Percentiles rank a stretch among this genome's conserved stretches.
phyloP scores from a whole-genome alignment of 441 rosid genomes.

The Erysimum cheiri region DNA sequence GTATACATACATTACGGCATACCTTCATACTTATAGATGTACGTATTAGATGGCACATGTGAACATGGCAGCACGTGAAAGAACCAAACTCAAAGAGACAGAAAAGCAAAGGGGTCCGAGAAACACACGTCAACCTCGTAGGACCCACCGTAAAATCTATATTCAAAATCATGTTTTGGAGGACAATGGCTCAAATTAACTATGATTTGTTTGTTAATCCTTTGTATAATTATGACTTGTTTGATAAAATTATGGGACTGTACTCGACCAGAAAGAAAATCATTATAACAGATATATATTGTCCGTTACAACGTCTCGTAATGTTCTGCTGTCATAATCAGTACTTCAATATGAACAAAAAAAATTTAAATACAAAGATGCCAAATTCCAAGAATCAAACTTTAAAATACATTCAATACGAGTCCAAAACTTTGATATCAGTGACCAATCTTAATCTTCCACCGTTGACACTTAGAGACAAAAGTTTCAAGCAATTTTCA shows the following conservation, averaged over 20 bases:
- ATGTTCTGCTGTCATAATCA: constrained; percentile 27
- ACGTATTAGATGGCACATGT: constrained; percentile 24
- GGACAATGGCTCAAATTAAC: not conserved
- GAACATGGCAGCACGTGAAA: constrained; percentile 50
- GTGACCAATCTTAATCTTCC: constrained; percentile 27
- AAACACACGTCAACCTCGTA: constrained; percentile 39
- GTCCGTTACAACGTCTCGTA: not conserved
- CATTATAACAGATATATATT: not conserved
- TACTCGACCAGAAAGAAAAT: constrained; percentile 18
- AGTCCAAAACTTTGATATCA: constrained; percentile 12
- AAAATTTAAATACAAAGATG: not conserved
- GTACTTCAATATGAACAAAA: constrained; percentile 4
- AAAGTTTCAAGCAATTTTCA: constrained; percentile 7
- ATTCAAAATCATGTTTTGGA: constrained; percentile 18
- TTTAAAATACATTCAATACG: constrained; percentile 16
- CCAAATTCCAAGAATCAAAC: not conserved
- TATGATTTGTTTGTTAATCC: constrained; percentile 31
- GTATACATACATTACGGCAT: not conserved
- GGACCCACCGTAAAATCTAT: constrained; percentile 8
- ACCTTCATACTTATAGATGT: constrained; percentile 19
- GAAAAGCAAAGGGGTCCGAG: constrained; percentile 21
- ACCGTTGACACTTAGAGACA: constrained; percentile 29
- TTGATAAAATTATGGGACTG: constrained; percentile 15
- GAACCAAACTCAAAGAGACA: constrained; percentile 40
- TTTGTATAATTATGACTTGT: constrained; percentile 3